Evolutionary conservation across 805 yeast genomes (phyloP), one percentile per base, ranked within the genome.

Genomic region (Candida morakotiae): DNA sequence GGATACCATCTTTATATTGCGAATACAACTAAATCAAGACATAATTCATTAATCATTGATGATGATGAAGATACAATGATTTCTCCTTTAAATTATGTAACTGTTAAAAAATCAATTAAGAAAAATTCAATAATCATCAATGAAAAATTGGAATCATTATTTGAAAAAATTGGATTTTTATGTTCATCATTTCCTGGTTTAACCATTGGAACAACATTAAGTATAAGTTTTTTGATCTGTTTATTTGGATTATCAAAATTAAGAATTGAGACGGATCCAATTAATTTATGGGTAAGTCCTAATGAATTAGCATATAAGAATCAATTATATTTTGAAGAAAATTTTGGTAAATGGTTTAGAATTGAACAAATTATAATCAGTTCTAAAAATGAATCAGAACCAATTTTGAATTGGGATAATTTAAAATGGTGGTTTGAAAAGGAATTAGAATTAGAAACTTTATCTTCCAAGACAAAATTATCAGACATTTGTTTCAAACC

Each of bases 291-390:
- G 98, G 98, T 93, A 0, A 82, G 93, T 46, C 80, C 89, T 2
- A 52, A 64, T 15, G 83, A 93, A 8, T 78, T 75, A 3, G 87
- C 88, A 9, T 81, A 70, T 37, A 62, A 73, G 28, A 82, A 91
- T 49, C 80, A 81, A 49, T 63, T 69, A 38, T 79, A 67, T 47
- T 91, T 79, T 54, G 96, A 93, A 55, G 71, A 73, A 15, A 76
- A 79, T 43, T 91, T 91, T 59, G 96, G 97, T 1, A 95, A 94
- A 26, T 91, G 93, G 66, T 93, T 83, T 62, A 71, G 97, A 48
- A 77, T 87, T 4, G 91, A 87, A 51, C 98, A 91, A 59, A 62
- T 87, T 0, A 85, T 86, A 45, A 65, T 91, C 5, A 61, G 63
- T 42, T 51, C 53, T 19, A 77, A 77, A 15, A 69, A 84, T 3